phyloP scores from a whole-genome alignment of 352 stramenopile species.

The Pythium diclinum region DNA sequence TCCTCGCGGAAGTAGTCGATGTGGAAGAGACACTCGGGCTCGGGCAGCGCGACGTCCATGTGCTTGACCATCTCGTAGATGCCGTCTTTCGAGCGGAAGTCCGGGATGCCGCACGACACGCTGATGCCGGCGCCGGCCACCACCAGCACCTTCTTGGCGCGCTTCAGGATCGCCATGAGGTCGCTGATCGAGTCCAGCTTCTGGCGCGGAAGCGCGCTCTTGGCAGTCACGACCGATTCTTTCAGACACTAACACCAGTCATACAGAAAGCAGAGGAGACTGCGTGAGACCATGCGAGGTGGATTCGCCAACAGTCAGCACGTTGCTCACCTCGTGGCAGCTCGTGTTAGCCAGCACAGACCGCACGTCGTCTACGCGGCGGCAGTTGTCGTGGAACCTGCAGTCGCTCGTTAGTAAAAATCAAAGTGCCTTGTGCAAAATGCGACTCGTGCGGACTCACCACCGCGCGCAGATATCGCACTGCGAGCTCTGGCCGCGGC shows the following conservation, averaged over 20 bases:
- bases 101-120: conserved; percentile 96
- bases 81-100: conserved; percentile 94
- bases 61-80: conserved; percentile 83
- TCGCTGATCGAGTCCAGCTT: conserved; percentile 50
- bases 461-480: conserved; percentile 72
- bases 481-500: conserved; percentile 53
- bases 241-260: conserved; percentile 39
- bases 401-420: not conserved
- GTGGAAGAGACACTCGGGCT: conserved; percentile 98
- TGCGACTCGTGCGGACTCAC: conserved; percentile 27
- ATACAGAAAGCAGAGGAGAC: not conserved
- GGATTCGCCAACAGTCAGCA: not conserved
- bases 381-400: conserved; percentile 30
- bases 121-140: conserved; percentile 93
- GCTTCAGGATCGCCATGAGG: conserved; percentile 67
- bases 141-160: conserved; percentile 87
- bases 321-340: conserved; percentile 49
- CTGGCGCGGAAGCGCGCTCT: conserved; percentile 29
- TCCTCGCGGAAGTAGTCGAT: conserved; percentile 96
- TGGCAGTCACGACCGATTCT: conserved; percentile 28
- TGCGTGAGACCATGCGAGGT: not conserved
- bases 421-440: not conserved
- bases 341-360: conserved; percentile 75
- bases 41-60: conserved; percentile 88
- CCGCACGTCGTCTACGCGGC: conserved; percentile 21